These are phyloP conservation scores for Pichia terricola DNA, from an alignment of 1,139 yeast species.

Conservation along the genomic window DNA sequence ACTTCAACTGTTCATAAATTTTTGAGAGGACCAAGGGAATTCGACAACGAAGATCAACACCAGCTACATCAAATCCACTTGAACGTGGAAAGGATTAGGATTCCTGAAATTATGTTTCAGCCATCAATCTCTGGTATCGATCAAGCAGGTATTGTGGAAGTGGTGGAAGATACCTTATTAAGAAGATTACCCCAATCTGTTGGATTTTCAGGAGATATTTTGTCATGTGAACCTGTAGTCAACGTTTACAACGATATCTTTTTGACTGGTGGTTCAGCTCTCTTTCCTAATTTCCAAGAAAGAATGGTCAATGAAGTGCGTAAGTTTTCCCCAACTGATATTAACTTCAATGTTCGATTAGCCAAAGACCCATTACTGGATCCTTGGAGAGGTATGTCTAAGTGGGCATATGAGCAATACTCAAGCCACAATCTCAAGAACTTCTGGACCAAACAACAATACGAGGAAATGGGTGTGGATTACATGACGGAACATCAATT, in stretches of 20 bases:
- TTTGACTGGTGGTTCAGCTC: slow-evolving; percentile 78
- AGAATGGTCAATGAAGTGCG: slow-evolving; percentile 62
- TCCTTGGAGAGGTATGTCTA: slow-evolving; percentile 93
- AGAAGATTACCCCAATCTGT: slow-evolving; percentile 49
- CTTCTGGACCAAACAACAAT: slow-evolving; percentile 55
- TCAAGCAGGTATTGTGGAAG: slow-evolving; percentile 83
- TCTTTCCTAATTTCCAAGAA: slow-evolving; percentile 53
- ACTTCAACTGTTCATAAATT: slow-evolving; percentile 73
- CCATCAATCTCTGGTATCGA: slow-evolving; percentile 95
- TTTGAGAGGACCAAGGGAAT: slow-evolving; percentile 79
- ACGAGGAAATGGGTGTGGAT: slow-evolving; percentile 82
- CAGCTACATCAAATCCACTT: slow-evolving; percentile 83
- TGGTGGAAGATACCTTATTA: slow-evolving; percentile 57
- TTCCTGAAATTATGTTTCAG: slow-evolving; percentile 86
- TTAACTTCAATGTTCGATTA: slow-evolving; percentile 48
- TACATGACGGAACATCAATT: slow-evolving; percentile 80
- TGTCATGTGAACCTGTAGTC: slow-evolving; percentile 26
- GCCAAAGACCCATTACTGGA: slow-evolving; percentile 68
- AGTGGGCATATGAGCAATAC: slow-evolving; percentile 46
- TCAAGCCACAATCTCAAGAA: slow-evolving; percentile 3
- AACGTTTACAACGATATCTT: slow-evolving; percentile 52
- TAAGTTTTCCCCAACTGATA: slow-evolving; percentile 59
- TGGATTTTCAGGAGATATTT: slow-evolving; percentile 40
- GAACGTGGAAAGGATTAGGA: slow-evolving; percentile 82
- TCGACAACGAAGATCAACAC: slow-evolving; percentile 52